Base-by-base conservation (phyloP, 257 asterid genomes). In the Lavandula angustifolia region DNA sequence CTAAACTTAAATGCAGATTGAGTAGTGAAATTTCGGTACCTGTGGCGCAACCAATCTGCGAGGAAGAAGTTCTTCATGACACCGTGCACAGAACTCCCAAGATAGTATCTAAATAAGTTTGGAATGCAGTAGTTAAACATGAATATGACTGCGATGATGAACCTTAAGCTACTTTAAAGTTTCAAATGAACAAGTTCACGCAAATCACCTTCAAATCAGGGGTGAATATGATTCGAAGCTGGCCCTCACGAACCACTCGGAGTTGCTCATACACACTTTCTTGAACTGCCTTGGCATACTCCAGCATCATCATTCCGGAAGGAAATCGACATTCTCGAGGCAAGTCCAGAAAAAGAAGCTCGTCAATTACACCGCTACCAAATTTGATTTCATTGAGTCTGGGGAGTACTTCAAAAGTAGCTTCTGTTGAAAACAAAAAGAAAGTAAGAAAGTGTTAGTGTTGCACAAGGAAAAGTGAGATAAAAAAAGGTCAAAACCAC, bases 181-280 rank as follows among this genome's bases (percentile, higher is more conserved):
- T 47, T 57, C 49, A 64, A 51, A 50, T 40, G 17, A 31, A 46
- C 59, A 31, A 34, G 6, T 67, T 52, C 35, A 41, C 14, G 46
- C 22, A 31, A 35, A 12, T 73, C 72, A 87, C 97, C 99, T 94
- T 90, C 42, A 94, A 75, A 72, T 94, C 99, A 57, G 99, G 89
- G 64, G 94, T 82, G 72, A 94, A 94, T 43, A 90, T 73, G 55
- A 94, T 86, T 12, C 97, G 98, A 43, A 94, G 99, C 70, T 79
- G 98, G 54, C 99, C 99, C 85, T 94, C 98, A 7, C 89, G 94
- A 66, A 94, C 92, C 71, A 94, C 99, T 18, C 97, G 97, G 60
- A 94, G 91, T 73, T 90, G 95, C 77, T 94, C 98, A 54, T 94
- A 87, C 9, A 94, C 87, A 64, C 95, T 90, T 77, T 94, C 98